Percentiles rank a stretch among this genome's conserved stretches.
These are phyloP conservation scores for Hyphopichia fennica DNA, from an alignment of 1,139 yeast genomes.

Conservation along the genomic window DNA sequence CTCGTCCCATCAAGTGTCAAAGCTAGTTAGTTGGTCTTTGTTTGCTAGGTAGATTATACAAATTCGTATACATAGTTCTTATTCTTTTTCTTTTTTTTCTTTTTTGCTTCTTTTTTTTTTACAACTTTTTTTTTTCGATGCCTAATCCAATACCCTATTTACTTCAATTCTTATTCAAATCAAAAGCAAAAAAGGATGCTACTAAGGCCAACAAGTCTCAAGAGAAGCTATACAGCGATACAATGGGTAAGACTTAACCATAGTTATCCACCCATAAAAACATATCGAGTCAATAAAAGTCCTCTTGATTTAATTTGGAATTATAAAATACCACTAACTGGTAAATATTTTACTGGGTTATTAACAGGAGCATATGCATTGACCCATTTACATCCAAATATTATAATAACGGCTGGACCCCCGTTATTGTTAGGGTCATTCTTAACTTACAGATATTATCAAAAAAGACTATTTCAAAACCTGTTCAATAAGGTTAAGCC, in stretches of 20 bases:
- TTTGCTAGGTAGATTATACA: not conserved
- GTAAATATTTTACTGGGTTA: conserved; percentile 31
- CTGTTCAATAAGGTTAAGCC: conserved; percentile 15
- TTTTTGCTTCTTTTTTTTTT: not conserved
- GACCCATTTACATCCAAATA: conserved; percentile 39
- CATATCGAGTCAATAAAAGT: conserved; percentile 18
- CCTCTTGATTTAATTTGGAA: conserved; percentile 28
- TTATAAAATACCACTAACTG: conserved; percentile 23
- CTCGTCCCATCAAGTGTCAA: conserved; percentile 28
- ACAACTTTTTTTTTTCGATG: not conserved
- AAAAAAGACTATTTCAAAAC: conserved; percentile 13
- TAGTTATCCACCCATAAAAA: conserved; percentile 4
- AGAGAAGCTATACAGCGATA: not conserved
- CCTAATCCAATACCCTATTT: too few species aligned
- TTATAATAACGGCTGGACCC: conserved; percentile 36
- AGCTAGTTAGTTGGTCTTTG: not conserved
- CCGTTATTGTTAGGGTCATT: conserved; percentile 31
- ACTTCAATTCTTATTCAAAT: too few species aligned
- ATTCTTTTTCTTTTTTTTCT: not conserved
- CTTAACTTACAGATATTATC: conserved; percentile 19
- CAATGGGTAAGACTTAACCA: not conserved
- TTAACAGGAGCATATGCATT: conserved; percentile 27
- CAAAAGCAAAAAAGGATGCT: too few species aligned
- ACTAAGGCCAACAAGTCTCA: not conserved
- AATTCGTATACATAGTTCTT: not conserved